Base-by-base conservation (phyloP, 208 protist genomes). In the Trypanosoma boissoni region DNA sequence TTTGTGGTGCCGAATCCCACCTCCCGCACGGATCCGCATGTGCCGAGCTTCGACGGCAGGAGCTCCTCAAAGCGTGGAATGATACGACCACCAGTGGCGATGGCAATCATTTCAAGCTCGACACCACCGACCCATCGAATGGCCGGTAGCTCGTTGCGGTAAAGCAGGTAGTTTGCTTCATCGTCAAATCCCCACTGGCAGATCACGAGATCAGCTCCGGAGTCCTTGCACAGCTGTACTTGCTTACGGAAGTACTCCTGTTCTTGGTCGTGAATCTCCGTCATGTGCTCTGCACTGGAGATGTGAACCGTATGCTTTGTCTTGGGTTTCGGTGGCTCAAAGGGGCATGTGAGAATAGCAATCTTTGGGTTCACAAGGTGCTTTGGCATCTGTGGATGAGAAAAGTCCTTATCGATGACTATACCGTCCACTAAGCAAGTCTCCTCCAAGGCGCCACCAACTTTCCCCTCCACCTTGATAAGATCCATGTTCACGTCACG, bases 151-250 rank as follows among this genome's bases (percentile, higher is more conserved):
- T 98, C 66, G 73, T 98, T 98, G 67, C 98, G 89, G 59, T 98
- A 90, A 3, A 99, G 86, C n/a, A 99, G 89, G 79, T 99, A 99
- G 78, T 99, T 99, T n/a, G 99, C 99, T 81, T 99, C 99, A 76
- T 99, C 99, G 80, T 99, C 99, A 74, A 99, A 99, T 55, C 99
- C 99, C 99, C 99, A 99, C 86, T 99, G 99, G 81, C 98, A 99
- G 68, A 99, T 88, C 53, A 99, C 97, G 16, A 99, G 82, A 65
- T 98, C 99, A 12, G 97, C 95, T 26, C 98, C 99, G 28, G 88
- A 84, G 14, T 97, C 92, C 82, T 99, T 99, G 62, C 91, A 94
- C 29, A 84, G 72, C 48, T 92, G 56, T 20, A 97, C 86, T 60
- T 95, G 71, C 9, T 98, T 83, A 24, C 83, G 69, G 80, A 99